Conservation (phyloP, 2,329 filamentous ascomycete species). For the Plenodomus lindquistii region DNA sequence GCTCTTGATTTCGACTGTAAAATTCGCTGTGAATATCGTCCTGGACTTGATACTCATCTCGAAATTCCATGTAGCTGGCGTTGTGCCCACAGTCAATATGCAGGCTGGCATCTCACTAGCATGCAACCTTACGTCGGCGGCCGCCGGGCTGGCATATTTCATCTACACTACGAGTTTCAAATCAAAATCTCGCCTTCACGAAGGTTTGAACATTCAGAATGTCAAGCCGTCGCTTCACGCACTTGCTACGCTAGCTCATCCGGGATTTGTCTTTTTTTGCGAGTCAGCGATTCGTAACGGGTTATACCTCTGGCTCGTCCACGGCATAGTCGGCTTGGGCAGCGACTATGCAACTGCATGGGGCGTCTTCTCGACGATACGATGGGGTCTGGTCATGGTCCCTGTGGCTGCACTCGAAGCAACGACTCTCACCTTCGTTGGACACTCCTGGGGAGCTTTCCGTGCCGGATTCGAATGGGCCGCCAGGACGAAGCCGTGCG, state of each 20-base stretch:
- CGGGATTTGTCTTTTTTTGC: constrained; percentile 62
- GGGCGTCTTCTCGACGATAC: constrained; percentile 74
- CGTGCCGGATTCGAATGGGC: constrained; percentile 38
- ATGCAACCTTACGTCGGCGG: constrained; percentile 48
- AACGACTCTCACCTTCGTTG: constrained; percentile 66
- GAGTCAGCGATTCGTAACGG: constrained; percentile 71
- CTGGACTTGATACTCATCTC: constrained; percentile 70
- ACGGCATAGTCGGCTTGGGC: constrained; percentile 65
- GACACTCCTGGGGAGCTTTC: constrained; percentile 66
- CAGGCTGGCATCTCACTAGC: constrained; percentile 67
- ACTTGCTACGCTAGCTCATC: constrained; percentile 57
- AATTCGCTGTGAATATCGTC: constrained; percentile 68
- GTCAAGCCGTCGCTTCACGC: constrained; percentile 42
- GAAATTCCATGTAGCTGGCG: constrained; percentile 61
- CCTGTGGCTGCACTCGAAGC: constrained; percentile 69
- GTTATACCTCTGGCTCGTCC: constrained; percentile 72
- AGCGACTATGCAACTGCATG: constrained; percentile 70
- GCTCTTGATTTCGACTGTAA: constrained; percentile 65
- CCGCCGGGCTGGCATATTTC: constrained; percentile 64
- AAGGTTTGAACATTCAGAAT: constrained; percentile 7
- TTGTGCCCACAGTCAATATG: constrained; percentile 62
- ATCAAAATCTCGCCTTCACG: constrained; percentile 11
- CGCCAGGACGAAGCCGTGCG: constrained; percentile 17
- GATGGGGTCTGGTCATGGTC: constrained; percentile 76
- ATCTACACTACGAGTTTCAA: constrained; percentile 48